Evolutionary conservation across 2,329 filamentous ascomycete genomes (phyloP).

Genomic region (Tolypocladium inflatum): DNA sequence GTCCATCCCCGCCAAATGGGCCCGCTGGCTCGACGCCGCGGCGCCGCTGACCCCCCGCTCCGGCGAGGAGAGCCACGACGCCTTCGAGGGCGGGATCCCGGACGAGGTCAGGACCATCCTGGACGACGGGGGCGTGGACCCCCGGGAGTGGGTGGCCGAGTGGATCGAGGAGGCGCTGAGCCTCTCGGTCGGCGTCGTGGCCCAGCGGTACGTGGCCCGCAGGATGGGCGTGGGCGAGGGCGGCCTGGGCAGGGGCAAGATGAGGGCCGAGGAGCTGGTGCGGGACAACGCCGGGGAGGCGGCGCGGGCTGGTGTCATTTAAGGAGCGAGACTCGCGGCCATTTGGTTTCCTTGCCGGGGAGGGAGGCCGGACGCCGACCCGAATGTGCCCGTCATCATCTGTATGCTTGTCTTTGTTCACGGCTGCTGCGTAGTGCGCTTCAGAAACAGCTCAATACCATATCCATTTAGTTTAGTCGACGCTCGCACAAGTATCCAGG

Average conservation of each 20-base stretch:
- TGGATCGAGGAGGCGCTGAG: slow-evolving; percentile 87
- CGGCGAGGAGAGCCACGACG: slow-evolving; percentile 34
- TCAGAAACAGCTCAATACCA: background rate
- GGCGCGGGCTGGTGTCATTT: slow-evolving; percentile 48
- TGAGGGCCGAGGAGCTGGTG: slow-evolving; percentile 44
- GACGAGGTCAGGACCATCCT: slow-evolving; percentile 85
- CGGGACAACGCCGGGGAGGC: slow-evolving; percentile 50
- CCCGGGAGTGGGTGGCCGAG: slow-evolving; percentile 92
- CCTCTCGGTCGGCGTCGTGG: slow-evolving; percentile 73
- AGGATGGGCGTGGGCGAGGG: slow-evolving; percentile 94
- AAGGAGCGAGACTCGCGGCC: slow-evolving; percentile 4
- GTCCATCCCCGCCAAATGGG: slow-evolving; percentile 74
- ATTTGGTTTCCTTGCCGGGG: background rate
- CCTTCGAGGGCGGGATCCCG: slow-evolving; percentile 40
- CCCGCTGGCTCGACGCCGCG: slow-evolving; percentile 80
- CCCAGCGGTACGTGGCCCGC: slow-evolving; percentile 88
- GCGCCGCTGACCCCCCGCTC: slow-evolving; percentile 43
- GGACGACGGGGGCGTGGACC: slow-evolving; percentile 66
- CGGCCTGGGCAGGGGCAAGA: slow-evolving; percentile 51
- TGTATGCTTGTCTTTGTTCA: background rate
- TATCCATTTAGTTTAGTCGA: background rate
- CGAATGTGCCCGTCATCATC: background rate
- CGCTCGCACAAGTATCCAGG: no score
- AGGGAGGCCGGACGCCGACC: background rate
- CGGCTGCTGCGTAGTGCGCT: background rate